Evolutionary conservation across 2,329 filamentous ascomycete species (phyloP), one percentile per base, ranked within the genome.

Genomic region (Trichoderma endophyticum): DNA sequence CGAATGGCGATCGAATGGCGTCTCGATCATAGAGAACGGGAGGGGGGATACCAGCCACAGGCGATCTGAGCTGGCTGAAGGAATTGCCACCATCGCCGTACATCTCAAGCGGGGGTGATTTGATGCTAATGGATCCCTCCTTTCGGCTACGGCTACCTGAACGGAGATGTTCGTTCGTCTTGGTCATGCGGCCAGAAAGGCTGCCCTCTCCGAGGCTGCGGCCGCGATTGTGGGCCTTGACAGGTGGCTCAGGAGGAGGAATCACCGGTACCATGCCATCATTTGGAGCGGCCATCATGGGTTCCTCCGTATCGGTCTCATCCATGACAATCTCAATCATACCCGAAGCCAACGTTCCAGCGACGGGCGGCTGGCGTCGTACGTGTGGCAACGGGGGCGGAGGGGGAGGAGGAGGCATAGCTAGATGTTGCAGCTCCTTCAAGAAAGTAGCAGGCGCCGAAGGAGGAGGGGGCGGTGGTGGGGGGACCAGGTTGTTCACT

Each of bases 281-380:
- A 62, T 83, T 82, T 1, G 82, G 82, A 2, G 80, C 78, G 9
- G 81, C 81, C 11, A 62, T 73, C 14, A 77, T 75, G 24, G 78
- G 75, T 4, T 76, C 74, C 12, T 75, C 72, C n/a, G 59, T 78
- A 21, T 87, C 84, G 6, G 89, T 87, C 2, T 89, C 87, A 74
- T 91, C 89, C 86, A 90, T 89, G 64, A 91, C 88, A 73, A 91
- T 89, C 78, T 91, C 89, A 74, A 91, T 90, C 77, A 89, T 86
- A 5, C 86, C 88, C 0, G 87, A 86, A 8, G 83, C 84, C 18
- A 84, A 75, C 2, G 83, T 83, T 73, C 86, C 84, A 73, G 85
- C 83, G 60, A 85, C 77, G 8, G 82, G 81, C 3, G 82, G 32
- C 26, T 71, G 79, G 76, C 39, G 82, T 80, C 57, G 81, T 77